Conservation (phyloP, 805 yeast genomes). For the Spathaspora arborariae region DNA sequence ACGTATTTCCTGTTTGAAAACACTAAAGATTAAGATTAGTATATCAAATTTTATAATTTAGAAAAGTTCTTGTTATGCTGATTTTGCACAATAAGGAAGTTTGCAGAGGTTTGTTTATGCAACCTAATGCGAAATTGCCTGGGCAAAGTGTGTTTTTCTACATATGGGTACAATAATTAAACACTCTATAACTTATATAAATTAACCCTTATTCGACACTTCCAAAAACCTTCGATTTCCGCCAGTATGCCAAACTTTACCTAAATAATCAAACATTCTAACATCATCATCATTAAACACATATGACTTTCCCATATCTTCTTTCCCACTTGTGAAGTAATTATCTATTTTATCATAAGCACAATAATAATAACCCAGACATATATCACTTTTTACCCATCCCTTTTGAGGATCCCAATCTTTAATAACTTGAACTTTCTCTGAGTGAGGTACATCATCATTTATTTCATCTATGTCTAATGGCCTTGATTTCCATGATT, state of each 20-base stretch:
- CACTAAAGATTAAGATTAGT: too few relatives aligned
- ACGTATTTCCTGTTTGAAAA: too few relatives aligned
- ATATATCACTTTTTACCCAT: slow-evolving; percentile 35
- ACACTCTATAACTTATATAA: neutral
- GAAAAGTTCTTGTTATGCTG: too few relatives aligned
- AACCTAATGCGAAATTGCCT: too few relatives aligned
- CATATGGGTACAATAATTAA: neutral
- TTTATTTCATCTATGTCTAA: slow-evolving; percentile 32
- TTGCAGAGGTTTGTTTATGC: too few relatives aligned
- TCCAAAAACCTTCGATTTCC: slow-evolving; percentile 8
- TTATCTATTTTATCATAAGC: slow-evolving; percentile 30
- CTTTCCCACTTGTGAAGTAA: slow-evolving; percentile 5
- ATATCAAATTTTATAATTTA: too few relatives aligned
- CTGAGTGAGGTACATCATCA: slow-evolving; percentile 10
- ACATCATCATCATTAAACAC: slow-evolving; percentile 9
- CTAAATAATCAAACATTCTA: slow-evolving; percentile 23
- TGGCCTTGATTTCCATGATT: slow-evolving; percentile 19
- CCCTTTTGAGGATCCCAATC: slow-evolving; percentile 38
- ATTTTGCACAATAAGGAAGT: too few relatives aligned
- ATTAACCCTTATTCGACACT: neutral
- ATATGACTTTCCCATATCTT: slow-evolving; percentile 9
- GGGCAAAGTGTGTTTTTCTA: too few relatives aligned
- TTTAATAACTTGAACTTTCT: slow-evolving; percentile 13
- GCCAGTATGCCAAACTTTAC: slow-evolving; percentile 30
- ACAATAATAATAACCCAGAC: slow-evolving; percentile 37